Percentiles rank a stretch among this genome's conserved stretches.
Evolutionary conservation across 768 basidiomycete genomes (phyloP).

Genomic region (Mycena olivaceomarginata): DNA sequence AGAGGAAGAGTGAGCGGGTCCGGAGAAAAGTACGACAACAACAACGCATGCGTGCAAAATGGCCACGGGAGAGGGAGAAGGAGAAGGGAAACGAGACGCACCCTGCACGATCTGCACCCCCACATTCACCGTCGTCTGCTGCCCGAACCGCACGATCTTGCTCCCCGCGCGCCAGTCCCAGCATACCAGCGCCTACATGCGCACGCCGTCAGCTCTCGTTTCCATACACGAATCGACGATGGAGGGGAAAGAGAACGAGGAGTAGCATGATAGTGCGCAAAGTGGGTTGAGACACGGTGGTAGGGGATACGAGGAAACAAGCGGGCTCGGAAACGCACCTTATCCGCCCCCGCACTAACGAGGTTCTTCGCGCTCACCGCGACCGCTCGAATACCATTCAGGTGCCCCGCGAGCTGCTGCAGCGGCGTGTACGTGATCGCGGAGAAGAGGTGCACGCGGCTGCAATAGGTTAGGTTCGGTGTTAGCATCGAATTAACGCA

Average conservation of each 20-base stretch:
- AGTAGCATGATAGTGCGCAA: too few relatives aligned
- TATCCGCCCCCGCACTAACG: slow-evolving; percentile 88
- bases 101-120: slow-evolving; percentile 90
- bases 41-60: too few relatives aligned
- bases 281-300: too few relatives aligned
- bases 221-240: too few relatives aligned
- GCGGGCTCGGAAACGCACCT: slow-evolving; percentile 43
- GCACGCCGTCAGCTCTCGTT: neutral
- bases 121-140: slow-evolving; percentile 94
- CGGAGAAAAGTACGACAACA: neutral
- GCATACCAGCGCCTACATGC: slow-evolving; percentile 77
- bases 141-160: slow-evolving; percentile 93
- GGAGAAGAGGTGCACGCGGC: slow-evolving; percentile 92
- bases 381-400: slow-evolving; percentile 94
- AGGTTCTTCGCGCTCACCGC: slow-evolving; percentile 90
- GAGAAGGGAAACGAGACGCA: slow-evolving; percentile 39
- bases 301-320: too few relatives aligned
- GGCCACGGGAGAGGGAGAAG: neutral
- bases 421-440: slow-evolving; percentile 89
- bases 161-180: slow-evolving; percentile 95
- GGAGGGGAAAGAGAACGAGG: too few relatives aligned
- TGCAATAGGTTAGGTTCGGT: slow-evolving; percentile 49
- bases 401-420: slow-evolving; percentile 89
- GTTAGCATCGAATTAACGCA: neutral
- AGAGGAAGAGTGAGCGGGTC: neutral